A percentile compares a stretch with the other conserved stretches of the same genome.
Conservation (phyloP, 129 eudicot genomes). For the Saussurea involucrata region DNA sequence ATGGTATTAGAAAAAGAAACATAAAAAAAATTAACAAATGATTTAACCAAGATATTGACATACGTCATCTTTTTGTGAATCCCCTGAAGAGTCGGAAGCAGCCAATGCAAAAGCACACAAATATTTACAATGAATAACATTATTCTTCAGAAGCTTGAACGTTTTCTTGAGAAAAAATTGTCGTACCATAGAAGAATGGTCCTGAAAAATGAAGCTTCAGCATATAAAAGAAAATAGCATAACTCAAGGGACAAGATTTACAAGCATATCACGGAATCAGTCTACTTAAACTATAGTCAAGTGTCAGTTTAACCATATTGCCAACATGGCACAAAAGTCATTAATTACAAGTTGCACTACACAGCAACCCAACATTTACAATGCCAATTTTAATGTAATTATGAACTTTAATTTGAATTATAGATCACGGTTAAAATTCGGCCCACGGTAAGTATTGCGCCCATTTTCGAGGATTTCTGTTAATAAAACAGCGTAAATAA, state of each 20-base stretch:
- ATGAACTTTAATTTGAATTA: neutral
- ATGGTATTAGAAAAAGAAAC: neutral
- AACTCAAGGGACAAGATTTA: neutral
- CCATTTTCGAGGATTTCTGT: too few relatives aligned
- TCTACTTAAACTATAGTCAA: neutral
- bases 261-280: neutral
- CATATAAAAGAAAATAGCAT: neutral
- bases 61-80: conserved; percentile 53
- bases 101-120: conserved; percentile 76
- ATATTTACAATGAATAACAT: conserved; percentile 59
- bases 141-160: conserved; percentile 59
- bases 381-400: neutral
- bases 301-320: neutral
- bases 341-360: neutral
- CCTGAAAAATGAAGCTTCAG: conserved; percentile 41
- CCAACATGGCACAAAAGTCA: neutral
- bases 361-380: neutral
- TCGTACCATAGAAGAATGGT: conserved; percentile 48
- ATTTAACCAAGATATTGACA: conserved; percentile 24
- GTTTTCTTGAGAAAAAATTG: conserved; percentile 58
- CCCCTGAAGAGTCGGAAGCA: conserved; percentile 47
- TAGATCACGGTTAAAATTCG: neutral
- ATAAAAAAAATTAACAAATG: conserved; percentile 1
- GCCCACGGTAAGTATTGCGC: too few relatives aligned
- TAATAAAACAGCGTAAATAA: too few relatives aligned